phyloP scores from a whole-genome alignment of 345 rosid species.

The Abelmoschus esculentus region DNA sequence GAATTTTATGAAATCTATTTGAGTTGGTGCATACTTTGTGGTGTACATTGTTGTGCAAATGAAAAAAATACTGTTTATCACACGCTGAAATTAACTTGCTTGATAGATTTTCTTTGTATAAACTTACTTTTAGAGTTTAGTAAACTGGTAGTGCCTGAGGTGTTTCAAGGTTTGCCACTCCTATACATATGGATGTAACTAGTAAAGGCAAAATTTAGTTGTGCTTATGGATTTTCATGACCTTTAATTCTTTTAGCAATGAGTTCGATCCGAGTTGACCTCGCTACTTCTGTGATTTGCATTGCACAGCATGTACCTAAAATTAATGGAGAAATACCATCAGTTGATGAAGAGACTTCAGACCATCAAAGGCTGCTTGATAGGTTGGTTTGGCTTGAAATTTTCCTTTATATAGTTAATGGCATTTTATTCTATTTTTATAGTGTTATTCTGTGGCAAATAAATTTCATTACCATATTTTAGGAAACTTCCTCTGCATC shows the following conservation, averaged over 20 bases:
- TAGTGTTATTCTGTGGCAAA: neutral
- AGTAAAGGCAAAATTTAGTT: neutral
- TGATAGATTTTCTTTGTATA: neutral
- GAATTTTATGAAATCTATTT: neutral
- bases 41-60: neutral
- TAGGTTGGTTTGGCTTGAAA: conserved; percentile 26
- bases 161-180: neutral
- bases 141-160: neutral
- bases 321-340: conserved; percentile 55
- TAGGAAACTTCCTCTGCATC: neutral
- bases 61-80: neutral
- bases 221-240: conserved; percentile 5
- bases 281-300: neutral
- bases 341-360: conserved; percentile 50
- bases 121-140: neutral
- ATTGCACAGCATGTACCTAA: conserved; percentile 51
- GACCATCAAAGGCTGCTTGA: conserved; percentile 65
- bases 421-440: neutral
- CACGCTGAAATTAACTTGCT: neutral
- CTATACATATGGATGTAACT: neutral
- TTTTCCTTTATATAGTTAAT: neutral
- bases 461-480: neutral
- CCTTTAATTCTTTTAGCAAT: neutral
- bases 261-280: neutral
- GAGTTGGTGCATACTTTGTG: neutral